These are phyloP conservation scores for Ceratobasidium sp. DNA, from an alignment of 1,284 basidiomycete species.

Conservation along the genomic window DNA sequence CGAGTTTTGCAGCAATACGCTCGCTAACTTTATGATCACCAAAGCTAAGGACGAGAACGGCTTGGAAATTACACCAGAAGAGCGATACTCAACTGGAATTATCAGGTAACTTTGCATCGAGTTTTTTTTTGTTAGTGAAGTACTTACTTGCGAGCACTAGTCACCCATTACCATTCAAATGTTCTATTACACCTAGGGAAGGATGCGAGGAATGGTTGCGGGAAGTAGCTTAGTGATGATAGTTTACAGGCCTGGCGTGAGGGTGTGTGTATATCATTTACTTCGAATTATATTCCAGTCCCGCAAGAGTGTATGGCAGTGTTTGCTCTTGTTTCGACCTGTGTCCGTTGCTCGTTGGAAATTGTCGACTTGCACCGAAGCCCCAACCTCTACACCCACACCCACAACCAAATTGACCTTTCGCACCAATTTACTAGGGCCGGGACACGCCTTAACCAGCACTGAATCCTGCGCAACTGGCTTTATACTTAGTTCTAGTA, in stretches of 20 bases:
- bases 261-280: too few species aligned
- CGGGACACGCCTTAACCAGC: too few species aligned
- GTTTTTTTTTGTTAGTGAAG: background rate
- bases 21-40: constrained; percentile 4
- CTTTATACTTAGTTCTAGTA: too few species aligned
- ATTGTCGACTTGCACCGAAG: too few species aligned
- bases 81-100: constrained; percentile 13
- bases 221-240: background rate
- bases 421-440: too few species aligned
- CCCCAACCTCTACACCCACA: too few species aligned
- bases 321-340: background rate
- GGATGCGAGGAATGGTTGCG: background rate
- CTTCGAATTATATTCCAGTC: too few species aligned
- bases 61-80: constrained; percentile 8
- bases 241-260: too few species aligned
- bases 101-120: constrained; percentile 1
- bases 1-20: constrained; percentile 7
- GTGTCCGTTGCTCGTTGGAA: background rate
- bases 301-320: background rate
- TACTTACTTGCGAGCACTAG: constrained; percentile 50
- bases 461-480: too few species aligned
- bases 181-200: background rate
- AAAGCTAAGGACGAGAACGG: constrained; percentile 32
- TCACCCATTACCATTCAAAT: constrained; percentile 21
- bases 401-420: too few species aligned